Evolutionary conservation across 306 rosid genomes (phyloP), one percentile per base, ranked within the genome.

Genomic region (Inga leiocalycina): DNA sequence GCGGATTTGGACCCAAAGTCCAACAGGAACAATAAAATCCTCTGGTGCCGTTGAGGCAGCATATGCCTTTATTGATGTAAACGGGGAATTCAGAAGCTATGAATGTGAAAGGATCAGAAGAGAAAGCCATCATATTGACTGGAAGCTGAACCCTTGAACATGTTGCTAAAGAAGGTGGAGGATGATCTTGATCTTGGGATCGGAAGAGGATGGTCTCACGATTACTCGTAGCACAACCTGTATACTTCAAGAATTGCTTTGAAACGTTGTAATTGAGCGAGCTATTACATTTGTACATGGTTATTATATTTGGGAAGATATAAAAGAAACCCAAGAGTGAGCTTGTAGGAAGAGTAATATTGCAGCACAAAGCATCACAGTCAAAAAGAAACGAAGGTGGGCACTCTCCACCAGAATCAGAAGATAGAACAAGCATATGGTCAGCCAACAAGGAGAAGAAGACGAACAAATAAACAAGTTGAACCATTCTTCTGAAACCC

Each of bases 71-170:
- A n/a, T 5, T 3, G 44, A 85, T 69, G 10, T 24, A 8, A 73
- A 83, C 5, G 44, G 37, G 6, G 20, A 82, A 74, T 39, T 46
- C 51, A 11, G 51, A 46, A 46, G 15, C 51, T 46, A 84, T 66
- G 32, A 37, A 77, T 2, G 15, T 46, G 14, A 46, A 46, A 1
- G 64, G 85, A 16, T 72, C 30, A n/a, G 9, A 1, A 22, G 52
- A 35, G 3, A 4, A 22, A 32, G 19, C 5, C 20, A 9, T 6
- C 32, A 20, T 51, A 13, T 1, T 22, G 0, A 2, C 10, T 9
- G 89, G 91, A 74, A 90, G 87, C 27, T 44, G 48, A 44, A 44
- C 46, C 20, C 20, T 15, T 4, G 20, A 0, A 16, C 56, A 51
- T 15, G 0, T 0, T 51, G 20, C 8, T 5, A 51, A 3, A 16